These are phyloP conservation scores for Suhomyces xylopsoci DNA, from an alignment of 805 yeast genomes.

Conservation along the genomic window DNA sequence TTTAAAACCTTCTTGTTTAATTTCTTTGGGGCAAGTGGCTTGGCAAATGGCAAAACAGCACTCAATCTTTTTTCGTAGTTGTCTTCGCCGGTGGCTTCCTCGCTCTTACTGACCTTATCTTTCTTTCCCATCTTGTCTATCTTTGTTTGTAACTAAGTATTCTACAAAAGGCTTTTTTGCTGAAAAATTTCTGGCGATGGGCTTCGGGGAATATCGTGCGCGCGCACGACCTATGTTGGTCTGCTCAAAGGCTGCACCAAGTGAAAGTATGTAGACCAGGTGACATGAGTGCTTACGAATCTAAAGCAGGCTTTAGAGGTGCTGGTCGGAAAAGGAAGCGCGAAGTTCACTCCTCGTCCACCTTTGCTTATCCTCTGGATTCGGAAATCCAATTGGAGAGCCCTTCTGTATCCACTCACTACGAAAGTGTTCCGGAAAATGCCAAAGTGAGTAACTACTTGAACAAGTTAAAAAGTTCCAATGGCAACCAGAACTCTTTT, in stretches of 20 bases:
- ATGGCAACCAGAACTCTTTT: slow-evolving; percentile 4
- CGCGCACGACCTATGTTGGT: background rate
- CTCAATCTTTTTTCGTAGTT: slow-evolving; percentile 91
- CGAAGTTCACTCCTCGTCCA: background rate
- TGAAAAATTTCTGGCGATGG: slow-evolving; percentile 7
- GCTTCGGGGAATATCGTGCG: background rate
- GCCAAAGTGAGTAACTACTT: slow-evolving; percentile 24
- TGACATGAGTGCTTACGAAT: background rate
- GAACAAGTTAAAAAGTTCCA: slow-evolving; percentile 11
- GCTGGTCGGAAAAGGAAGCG: slow-evolving; percentile 2
- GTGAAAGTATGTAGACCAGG: background rate
- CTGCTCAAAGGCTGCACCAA: background rate
- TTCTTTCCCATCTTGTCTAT: slow-evolving; percentile 39
- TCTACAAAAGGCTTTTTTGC: slow-evolving; percentile 9
- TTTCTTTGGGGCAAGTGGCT: slow-evolving; percentile 94
- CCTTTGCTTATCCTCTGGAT: background rate
- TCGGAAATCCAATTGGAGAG: slow-evolving; percentile 5
- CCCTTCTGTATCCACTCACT: background rate
- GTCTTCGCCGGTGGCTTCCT: slow-evolving; percentile 45
- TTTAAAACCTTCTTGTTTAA: slow-evolving; percentile 92
- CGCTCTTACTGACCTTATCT: slow-evolving; percentile 42
- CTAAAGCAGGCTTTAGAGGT: slow-evolving; percentile 3
- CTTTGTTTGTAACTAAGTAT: background rate
- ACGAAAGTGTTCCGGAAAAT: slow-evolving; percentile 19
- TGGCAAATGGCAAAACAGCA: slow-evolving; percentile 87